Percentiles rank a stretch among this genome's conserved stretches.
These are phyloP conservation scores for Colletotrichum tamarilloi DNA, from an alignment of 2,329 filamentous ascomycete species.

Conservation along the genomic window DNA sequence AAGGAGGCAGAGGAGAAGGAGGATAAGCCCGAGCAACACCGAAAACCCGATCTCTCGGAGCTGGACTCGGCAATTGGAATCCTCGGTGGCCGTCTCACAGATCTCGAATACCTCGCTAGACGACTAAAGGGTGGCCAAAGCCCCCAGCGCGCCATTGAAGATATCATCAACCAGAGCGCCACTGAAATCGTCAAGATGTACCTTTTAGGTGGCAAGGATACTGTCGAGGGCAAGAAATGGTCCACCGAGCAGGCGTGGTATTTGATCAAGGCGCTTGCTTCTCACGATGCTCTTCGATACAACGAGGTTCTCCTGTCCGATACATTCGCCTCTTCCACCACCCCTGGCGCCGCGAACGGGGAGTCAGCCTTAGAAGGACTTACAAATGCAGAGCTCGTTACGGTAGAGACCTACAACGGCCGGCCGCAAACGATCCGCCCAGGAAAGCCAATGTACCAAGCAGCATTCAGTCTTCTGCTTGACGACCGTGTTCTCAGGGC, in stretches of 20 bases:
- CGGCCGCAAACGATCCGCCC: slow-evolving; percentile 82
- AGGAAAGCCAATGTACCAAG: slow-evolving; percentile 86
- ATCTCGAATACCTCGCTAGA: slow-evolving; percentile 93
- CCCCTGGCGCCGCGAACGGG: slow-evolving; percentile 64
- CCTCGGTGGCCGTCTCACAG: slow-evolving; percentile 91
- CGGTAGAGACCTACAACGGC: slow-evolving; percentile 77
- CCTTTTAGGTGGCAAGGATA: slow-evolving; percentile 71
- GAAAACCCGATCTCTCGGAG: slow-evolving; percentile 67
- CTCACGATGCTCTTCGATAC: slow-evolving; percentile 78
- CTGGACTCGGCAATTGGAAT: slow-evolving; percentile 85
- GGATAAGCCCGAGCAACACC: slow-evolving; percentile 42
- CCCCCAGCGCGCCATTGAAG: slow-evolving; percentile 81
- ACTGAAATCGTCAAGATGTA: slow-evolving; percentile 96
- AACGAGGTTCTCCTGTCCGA: slow-evolving; percentile 85
- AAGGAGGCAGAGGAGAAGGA: slow-evolving; percentile 43
- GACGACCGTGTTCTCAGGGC: slow-evolving; percentile 79
- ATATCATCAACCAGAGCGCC: slow-evolving; percentile 90
- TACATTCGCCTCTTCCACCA: slow-evolving; percentile 73
- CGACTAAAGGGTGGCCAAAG: slow-evolving; percentile 88
- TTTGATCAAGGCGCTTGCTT: slow-evolving; percentile 81
- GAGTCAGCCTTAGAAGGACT: slow-evolving; percentile 83
- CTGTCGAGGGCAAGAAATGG: slow-evolving; percentile 71
- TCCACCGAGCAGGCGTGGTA: slow-evolving; percentile 90
- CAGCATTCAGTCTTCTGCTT: slow-evolving; percentile 80
- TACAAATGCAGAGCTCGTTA: slow-evolving; percentile 87